Conservation (phyloP, 2,329 filamentous ascomycete species). For the Ascochyta pisi region DNA sequence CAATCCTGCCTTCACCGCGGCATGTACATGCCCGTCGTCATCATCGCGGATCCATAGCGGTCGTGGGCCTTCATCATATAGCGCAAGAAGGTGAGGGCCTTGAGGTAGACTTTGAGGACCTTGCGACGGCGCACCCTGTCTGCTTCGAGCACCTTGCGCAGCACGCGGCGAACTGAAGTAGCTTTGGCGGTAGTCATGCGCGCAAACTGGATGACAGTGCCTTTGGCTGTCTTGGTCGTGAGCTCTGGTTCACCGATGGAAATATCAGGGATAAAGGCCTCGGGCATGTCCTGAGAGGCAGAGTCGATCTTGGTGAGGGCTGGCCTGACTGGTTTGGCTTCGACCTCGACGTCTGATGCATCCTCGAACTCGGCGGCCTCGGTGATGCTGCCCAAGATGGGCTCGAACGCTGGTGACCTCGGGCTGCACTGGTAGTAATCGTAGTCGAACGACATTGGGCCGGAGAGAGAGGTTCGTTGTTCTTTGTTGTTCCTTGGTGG, state of each 20-base stretch:
- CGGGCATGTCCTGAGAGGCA: conserved; percentile 17
- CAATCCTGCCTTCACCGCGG: conserved; percentile 25
- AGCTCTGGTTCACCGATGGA: conserved; percentile 27
- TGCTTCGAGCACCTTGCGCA: conserved; percentile 33
- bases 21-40: conserved; percentile 36
- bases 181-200: conserved; percentile 26
- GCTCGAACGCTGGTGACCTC: conserved; percentile 29
- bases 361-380: conserved; percentile 35
- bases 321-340: conserved; percentile 12
- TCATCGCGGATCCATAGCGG: conserved; percentile 36
- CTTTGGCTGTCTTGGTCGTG: conserved; percentile 24
- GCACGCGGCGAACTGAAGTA: conserved; percentile 26
- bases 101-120: conserved; percentile 31
- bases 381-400: conserved; percentile 35
- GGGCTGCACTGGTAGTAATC: conserved; percentile 21
- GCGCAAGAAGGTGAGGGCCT: conserved; percentile 34
- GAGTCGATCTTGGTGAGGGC: conserved; percentile 26
- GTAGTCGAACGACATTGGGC: conserved; percentile 28
- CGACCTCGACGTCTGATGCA: conserved; percentile 10
- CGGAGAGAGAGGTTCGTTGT: conserved; percentile 1
- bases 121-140: conserved; percentile 30
- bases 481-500: conserved; percentile 4
- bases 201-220: conserved; percentile 31
- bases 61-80: conserved; percentile 33
- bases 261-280: conserved; percentile 31